Conservation (phyloP, 116 monocot species). For the Dioscorea cayenensis region DNA sequence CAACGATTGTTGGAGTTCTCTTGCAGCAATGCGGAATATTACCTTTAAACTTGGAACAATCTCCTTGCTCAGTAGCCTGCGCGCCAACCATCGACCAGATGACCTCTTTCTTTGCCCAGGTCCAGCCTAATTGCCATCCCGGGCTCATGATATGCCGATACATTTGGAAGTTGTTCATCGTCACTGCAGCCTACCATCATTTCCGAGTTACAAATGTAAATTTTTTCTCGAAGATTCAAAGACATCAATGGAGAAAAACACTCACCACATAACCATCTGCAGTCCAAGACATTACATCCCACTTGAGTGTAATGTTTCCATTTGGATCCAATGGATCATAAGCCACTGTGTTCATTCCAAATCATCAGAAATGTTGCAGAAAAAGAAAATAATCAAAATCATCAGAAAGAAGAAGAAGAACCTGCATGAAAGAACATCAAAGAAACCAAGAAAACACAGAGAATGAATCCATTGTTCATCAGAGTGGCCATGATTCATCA, state of each 20-base stretch:
- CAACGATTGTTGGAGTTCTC: conserved; percentile 42
- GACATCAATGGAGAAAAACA: not conserved
- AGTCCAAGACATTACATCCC: conserved; percentile 89
- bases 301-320: conserved; percentile 79
- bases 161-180: conserved; percentile 70
- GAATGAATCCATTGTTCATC: not conserved
- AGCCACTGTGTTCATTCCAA: conserved; percentile 26
- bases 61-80: conserved; percentile 67
- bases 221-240: not conserved
- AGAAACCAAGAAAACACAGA: conserved; percentile 12
- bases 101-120: conserved; percentile 75
- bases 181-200: conserved; percentile 46
- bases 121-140: conserved; percentile 72
- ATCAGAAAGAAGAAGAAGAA: conserved; percentile 1
- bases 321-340: conserved; percentile 85
- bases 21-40: conserved; percentile 64
- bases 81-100: conserved; percentile 80
- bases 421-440: conserved; percentile 27
- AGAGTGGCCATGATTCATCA: not conserved
- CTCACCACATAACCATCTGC: conserved; percentile 90
- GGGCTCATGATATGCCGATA: conserved; percentile 71
- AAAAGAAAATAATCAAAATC: not conserved
- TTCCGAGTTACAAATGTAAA: not conserved
- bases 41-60: conserved; percentile 69
- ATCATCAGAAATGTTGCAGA: not conserved